Evolutionary conservation across 192 early-diverging fungal genomes (phyloP).

Genomic region (Spizellomyces punctatus): DNA sequence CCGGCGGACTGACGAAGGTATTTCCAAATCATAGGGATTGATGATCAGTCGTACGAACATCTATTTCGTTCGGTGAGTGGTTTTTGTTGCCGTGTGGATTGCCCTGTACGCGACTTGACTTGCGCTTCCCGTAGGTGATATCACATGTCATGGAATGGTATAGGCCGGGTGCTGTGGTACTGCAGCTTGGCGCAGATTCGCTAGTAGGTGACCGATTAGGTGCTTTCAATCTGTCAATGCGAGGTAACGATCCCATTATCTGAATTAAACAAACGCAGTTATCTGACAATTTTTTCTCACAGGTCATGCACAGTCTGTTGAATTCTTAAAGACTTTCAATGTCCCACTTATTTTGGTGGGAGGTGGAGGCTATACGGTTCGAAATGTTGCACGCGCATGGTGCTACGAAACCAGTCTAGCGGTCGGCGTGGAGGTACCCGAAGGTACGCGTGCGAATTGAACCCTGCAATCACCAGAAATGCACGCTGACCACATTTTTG

Average conservation of each 20-base stretch:
- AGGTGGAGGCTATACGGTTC: slow-evolving; percentile 91
- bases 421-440: slow-evolving; percentile 69
- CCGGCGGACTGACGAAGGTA: background rate
- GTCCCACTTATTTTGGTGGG: slow-evolving; percentile 91
- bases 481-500: background rate
- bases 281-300: slow-evolving; percentile 34
- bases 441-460: slow-evolving; percentile 40
- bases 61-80: slow-evolving; percentile 23
- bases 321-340: slow-evolving; percentile 90
- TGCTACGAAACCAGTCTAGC: slow-evolving; percentile 88
- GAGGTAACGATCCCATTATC: slow-evolving; percentile 41
- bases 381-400: slow-evolving; percentile 94
- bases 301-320: slow-evolving; percentile 92
- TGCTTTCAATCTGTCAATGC: slow-evolving; percentile 93
- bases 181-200: slow-evolving; percentile 97
- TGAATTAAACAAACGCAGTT: background rate
- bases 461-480: background rate
- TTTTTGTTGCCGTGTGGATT: background rate
- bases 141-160: slow-evolving; percentile 94
- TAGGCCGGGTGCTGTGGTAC: slow-evolving; percentile 88
- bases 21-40: slow-evolving; percentile 40
- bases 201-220: slow-evolving; percentile 92
- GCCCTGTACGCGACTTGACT: too few relatives aligned
- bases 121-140: slow-evolving; percentile 60
- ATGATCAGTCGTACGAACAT: slow-evolving; percentile 82